These are phyloP conservation scores for Neospora caninum DNA, from an alignment of 169 alveolate genomes.

Conservation along the genomic window DNA sequence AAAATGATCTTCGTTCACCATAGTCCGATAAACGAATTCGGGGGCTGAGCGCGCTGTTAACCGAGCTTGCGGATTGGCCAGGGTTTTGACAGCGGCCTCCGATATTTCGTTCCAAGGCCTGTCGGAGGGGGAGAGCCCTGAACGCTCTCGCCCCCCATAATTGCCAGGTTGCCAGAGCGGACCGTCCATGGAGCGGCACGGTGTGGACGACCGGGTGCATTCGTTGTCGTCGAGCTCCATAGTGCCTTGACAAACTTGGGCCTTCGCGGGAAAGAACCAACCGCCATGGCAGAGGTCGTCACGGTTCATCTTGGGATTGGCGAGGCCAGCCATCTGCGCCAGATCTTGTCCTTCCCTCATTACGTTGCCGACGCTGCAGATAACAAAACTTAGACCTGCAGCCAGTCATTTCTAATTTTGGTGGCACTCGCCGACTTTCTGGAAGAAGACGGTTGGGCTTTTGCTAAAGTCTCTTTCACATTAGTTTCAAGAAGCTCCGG, in stretches of 20 bases:
- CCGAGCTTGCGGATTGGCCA: background rate
- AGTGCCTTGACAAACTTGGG: background rate
- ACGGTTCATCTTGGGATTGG: background rate
- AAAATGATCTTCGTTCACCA: constrained; percentile 48
- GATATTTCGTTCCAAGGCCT: too few relatives aligned
- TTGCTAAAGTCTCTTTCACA: too few relatives aligned
- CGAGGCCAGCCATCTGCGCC: background rate
- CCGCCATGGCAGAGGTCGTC: background rate
- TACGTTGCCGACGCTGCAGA: background rate
- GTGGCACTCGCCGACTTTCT: too few relatives aligned
- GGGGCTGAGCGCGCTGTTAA: background rate
- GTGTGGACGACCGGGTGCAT: background rate
- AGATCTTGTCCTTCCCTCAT: background rate
- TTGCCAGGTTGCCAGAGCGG: background rate
- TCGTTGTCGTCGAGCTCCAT: background rate
- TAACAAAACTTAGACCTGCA: too few relatives aligned
- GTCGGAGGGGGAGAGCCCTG: too few relatives aligned
- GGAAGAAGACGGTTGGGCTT: too few relatives aligned
- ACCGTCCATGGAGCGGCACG: background rate
- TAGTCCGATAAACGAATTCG: constrained; percentile 44
- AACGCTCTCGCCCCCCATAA: too few relatives aligned
- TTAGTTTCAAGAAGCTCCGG: too few relatives aligned
- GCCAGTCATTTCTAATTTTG: too few relatives aligned
- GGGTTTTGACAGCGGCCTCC: too few relatives aligned
- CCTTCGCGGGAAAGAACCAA: background rate